These are phyloP conservation scores for Panicum virgatum DNA, from an alignment of 202 grass and related monocot species.

Conservation along the genomic window DNA sequence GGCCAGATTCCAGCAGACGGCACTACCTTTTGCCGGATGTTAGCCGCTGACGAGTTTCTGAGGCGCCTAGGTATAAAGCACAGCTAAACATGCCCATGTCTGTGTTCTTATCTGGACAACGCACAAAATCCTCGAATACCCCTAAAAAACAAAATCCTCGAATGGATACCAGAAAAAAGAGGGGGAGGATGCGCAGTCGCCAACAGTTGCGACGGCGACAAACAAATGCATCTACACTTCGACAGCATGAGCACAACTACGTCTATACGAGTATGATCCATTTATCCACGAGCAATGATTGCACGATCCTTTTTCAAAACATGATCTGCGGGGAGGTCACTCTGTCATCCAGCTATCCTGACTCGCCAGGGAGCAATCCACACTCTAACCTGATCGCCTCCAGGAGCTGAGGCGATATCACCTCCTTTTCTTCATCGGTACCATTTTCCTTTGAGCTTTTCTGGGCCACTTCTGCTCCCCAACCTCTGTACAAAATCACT, in stretches of 20 bases:
- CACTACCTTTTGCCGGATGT: not conserved
- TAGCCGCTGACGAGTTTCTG: not conserved
- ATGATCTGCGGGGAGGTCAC: not conserved
- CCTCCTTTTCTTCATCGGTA: conserved; percentile 31
- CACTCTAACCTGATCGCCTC: conserved; percentile 88
- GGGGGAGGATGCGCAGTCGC: not conserved
- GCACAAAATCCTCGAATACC: not conserved
- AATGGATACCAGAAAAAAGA: not conserved
- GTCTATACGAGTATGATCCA: not conserved
- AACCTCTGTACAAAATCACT: conserved; percentile 90
- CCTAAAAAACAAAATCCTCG: too few species aligned
- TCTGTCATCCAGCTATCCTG: conserved; percentile 34
- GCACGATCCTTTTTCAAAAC: not conserved
- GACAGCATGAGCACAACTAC: not conserved
- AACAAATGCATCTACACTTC: not conserved
- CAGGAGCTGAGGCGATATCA: conserved; percentile 73
- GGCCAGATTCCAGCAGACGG: conserved; percentile 2
- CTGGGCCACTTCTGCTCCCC: conserved; percentile 57
- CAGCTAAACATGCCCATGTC: not conserved
- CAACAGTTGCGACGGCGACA: not conserved
- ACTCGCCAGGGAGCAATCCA: conserved; percentile 51
- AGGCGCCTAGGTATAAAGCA: too few species aligned
- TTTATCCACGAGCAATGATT: not conserved
- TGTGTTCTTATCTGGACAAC: not conserved
- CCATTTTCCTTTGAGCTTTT: conserved; percentile 25